Evolutionary conservation across 208 protist genomes (phyloP), one percentile per base, ranked within the genome.

Genomic region (Trypanosoma conorhini): DNA sequence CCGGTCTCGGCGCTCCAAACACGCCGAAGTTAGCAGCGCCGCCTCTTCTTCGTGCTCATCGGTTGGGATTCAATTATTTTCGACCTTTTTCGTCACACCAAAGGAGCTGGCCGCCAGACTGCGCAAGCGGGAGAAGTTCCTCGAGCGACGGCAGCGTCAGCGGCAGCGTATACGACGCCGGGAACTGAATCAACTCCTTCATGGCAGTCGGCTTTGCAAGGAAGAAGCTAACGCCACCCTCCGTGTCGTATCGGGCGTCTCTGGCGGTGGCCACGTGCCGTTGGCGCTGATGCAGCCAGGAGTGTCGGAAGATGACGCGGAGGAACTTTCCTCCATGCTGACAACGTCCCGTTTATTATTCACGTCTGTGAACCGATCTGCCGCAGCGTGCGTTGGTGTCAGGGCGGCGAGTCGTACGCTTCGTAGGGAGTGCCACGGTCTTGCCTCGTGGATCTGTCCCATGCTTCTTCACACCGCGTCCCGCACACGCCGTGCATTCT

Each of bases 31-130:
- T n/a, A 55, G 40, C 28, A 51, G 56, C 9, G 55, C 40, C n/a
- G 31, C 33, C 42, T 55, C 24, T 4, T 44, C 40, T 12, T 59
- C 61, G 21, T 26, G 40, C n/a, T 44, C 40, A 31, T 63, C 72
- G 26, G 51, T 31, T 24, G 64, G 46, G 10, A 30, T 33, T 3
- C 30, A 51, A 1, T 31, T 76, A 3, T 76, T 76, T 61, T 76
- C 72, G 35, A 30, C 72, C 15, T 67, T 76, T 42, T 70, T 76
- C 24, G 58, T 57, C 15, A 76, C 72, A 35, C 72, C 72, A 48
- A n/a, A 26, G 50, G 72, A 76, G 30, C 24, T 70, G 28, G 17
- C 58, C 0, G 24, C 5, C 9, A 15, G 30, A 1, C 57, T 70
- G 1, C 44, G 22, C 22, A 38, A 8, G 22, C 55, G 54, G 62